Percentiles rank a stretch among this genome's conserved stretches.
These are phyloP conservation scores for Fusarium domesticum DNA, from an alignment of 2,329 filamentous ascomycete species.

Conservation along the genomic window DNA sequence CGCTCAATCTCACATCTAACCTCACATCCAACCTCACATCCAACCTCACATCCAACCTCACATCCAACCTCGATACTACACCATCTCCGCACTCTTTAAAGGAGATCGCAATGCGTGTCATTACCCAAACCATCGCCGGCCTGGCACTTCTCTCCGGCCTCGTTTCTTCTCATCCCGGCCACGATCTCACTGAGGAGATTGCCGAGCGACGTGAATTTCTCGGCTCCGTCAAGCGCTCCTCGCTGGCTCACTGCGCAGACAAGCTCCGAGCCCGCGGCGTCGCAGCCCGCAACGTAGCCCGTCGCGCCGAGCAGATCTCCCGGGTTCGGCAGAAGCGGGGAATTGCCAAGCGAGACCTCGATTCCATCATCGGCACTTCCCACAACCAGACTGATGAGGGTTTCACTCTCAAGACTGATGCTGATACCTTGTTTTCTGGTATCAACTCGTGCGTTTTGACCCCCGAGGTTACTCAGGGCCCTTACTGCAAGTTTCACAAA, in stretches of 20 bases:
- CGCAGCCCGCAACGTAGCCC: slow-evolving; percentile 42
- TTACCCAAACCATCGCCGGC: slow-evolving; percentile 14
- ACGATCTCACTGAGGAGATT: slow-evolving; percentile 47
- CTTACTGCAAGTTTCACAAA: slow-evolving; percentile 33
- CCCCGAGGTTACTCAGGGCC: slow-evolving; percentile 50
- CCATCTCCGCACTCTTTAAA: too few relatives aligned
- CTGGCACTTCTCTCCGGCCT: slow-evolving; percentile 14
- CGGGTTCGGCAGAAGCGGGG: slow-evolving; percentile 41
- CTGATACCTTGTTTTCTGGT: slow-evolving; percentile 37
- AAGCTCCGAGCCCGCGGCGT: slow-evolving; percentile 47
- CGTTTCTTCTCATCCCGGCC: slow-evolving; percentile 45
- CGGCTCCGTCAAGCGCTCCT: slow-evolving; percentile 36
- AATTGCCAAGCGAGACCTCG: slow-evolving; percentile 33
- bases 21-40: too few relatives aligned
- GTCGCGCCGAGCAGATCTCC: slow-evolving; percentile 41
- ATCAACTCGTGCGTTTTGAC: slow-evolving; percentile 46
- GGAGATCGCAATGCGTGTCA: slow-evolving; percentile 17
- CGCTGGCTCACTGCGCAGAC: slow-evolving; percentile 45
- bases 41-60: too few relatives aligned
- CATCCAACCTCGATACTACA: too few relatives aligned
- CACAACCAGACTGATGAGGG: slow-evolving; percentile 38
- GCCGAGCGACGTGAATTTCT: slow-evolving; percentile 47
- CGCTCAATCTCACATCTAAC: too few relatives aligned
- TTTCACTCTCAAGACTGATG: slow-evolving; percentile 31
- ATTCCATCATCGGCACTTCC: slow-evolving; percentile 32